phyloP scores from a whole-genome alignment of 2,329 filamentous ascomycete genomes.

The Fusarium odoratissimum region DNA sequence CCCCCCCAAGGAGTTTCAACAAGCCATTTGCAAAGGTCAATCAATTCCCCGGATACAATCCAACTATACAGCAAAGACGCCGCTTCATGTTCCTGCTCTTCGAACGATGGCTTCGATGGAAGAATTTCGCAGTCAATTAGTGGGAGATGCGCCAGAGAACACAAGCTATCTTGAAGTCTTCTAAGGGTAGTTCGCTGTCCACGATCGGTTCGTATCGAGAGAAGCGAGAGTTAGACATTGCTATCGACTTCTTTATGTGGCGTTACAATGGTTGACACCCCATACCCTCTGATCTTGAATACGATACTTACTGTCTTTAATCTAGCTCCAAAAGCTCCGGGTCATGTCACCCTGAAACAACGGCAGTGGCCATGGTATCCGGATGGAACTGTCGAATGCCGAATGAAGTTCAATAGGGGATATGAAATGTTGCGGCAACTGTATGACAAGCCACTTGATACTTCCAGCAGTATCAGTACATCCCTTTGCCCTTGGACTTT shows the following conservation, averaged over 20 bases:
- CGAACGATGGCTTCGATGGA: background rate
- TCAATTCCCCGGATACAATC: background rate
- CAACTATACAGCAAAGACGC: background rate
- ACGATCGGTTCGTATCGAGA: background rate
- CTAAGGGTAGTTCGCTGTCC: background rate
- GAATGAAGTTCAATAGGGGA: background rate
- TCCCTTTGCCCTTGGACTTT: background rate
- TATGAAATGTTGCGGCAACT: background rate
- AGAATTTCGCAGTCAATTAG: background rate
- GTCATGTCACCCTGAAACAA: rapidly evolving
- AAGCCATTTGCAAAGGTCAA: background rate
- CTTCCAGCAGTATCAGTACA: background rate
- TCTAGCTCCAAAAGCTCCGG: background rate
- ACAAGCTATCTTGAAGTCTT: background rate
- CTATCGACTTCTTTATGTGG: background rate
- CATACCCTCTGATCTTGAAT: rapidly evolving
- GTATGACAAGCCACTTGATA: background rate
- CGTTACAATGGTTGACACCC: background rate
- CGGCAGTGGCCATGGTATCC: background rate
- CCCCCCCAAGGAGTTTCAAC: background rate
- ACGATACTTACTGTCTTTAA: background rate
- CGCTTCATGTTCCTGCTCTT: background rate
- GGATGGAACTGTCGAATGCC: rapidly evolving
- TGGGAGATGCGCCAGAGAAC: background rate
- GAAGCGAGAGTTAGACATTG: background rate